Percentiles rank a stretch among this genome's conserved stretches.
These are phyloP conservation scores for Reticulascus tulasneorum DNA, from an alignment of 2,329 filamentous ascomycete genomes.

Conservation along the genomic window DNA sequence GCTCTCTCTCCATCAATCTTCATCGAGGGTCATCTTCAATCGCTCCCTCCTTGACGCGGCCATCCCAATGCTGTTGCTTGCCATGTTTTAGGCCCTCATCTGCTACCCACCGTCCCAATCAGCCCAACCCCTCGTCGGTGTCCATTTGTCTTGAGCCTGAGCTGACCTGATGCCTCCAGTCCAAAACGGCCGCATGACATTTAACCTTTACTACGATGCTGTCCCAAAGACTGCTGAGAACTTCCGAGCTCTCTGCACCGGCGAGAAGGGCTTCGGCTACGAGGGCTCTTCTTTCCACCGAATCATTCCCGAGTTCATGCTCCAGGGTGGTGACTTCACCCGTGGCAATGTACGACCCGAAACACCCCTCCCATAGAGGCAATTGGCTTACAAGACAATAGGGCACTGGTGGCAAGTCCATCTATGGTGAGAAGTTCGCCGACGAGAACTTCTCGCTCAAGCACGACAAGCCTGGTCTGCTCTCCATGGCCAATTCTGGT, in stretches of 20 bases:
- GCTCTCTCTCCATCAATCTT: conserved; percentile 22
- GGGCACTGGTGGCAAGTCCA: conserved; percentile 89
- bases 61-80: conserved; percentile 1
- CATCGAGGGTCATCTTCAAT: conserved; percentile 3
- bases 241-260: conserved; percentile 81
- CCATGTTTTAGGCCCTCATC: background rate
- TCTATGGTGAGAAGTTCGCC: conserved; percentile 91
- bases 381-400: conserved; percentile 30
- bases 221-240: conserved; percentile 86
- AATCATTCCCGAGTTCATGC: conserved; percentile 90
- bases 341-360: conserved; percentile 71
- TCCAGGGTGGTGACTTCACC: conserved; percentile 95
- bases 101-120: background rate
- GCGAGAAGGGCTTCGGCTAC: conserved; percentile 80
- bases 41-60: background rate
- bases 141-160: conserved; percentile 4
- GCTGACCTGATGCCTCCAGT: conserved; percentile 38
- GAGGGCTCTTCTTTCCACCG: conserved; percentile 83
- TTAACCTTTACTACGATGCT: conserved; percentile 79
- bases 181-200: conserved; percentile 77
- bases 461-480: conserved; percentile 71
- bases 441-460: conserved; percentile 85
- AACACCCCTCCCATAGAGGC: background rate
- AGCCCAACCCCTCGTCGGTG: background rate
- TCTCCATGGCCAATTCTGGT: conserved; percentile 95